Percentiles rank a stretch among this genome's conserved stretches.
These are phyloP conservation scores for Pleurotus giganteus DNA, from an alignment of 768 basidiomycete species.

Conservation along the genomic window DNA sequence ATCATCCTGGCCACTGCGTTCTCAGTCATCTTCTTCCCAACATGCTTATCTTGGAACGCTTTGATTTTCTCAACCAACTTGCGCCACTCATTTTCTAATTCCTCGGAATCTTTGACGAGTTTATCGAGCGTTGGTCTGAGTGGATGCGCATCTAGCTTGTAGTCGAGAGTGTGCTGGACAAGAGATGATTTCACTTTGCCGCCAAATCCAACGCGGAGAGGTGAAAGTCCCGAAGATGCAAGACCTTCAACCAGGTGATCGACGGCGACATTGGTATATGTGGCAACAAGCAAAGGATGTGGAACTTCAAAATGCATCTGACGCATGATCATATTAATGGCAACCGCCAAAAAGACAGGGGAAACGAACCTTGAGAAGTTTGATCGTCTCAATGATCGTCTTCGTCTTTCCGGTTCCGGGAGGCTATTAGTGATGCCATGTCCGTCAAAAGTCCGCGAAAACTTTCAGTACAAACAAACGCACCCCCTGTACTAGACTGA, in stretches of 20 bases:
- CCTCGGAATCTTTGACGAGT: conserved; percentile 37
- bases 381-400: conserved; percentile 84
- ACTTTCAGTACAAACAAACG: conserved; percentile 22
- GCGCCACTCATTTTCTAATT: conserved; percentile 24
- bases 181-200: conserved; percentile 60
- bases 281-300: conserved; percentile 86
- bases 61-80: conserved; percentile 15
- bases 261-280: conserved; percentile 91
- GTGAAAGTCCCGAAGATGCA: conserved; percentile 53
- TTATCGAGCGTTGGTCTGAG: conserved; percentile 42
- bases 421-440: conserved; percentile 49
- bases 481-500: conserved; percentile 88
- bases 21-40: conserved; percentile 16
- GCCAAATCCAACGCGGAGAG: conserved; percentile 72
- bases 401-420: conserved; percentile 94
- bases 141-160: conserved; percentile 61
- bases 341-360: not conserved
- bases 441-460: not conserved
- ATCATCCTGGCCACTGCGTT: conserved; percentile 20
- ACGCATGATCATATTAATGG: not conserved
- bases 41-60: conserved; percentile 15
- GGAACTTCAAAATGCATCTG: conserved; percentile 79
- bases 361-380: conserved; percentile 64
- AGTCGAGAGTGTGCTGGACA: conserved; percentile 56
- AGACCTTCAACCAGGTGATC: conserved; percentile 87